phyloP scores from a whole-genome alignment of 2,329 filamentous ascomycete genomes.

The Alternaria arborescens region DNA sequence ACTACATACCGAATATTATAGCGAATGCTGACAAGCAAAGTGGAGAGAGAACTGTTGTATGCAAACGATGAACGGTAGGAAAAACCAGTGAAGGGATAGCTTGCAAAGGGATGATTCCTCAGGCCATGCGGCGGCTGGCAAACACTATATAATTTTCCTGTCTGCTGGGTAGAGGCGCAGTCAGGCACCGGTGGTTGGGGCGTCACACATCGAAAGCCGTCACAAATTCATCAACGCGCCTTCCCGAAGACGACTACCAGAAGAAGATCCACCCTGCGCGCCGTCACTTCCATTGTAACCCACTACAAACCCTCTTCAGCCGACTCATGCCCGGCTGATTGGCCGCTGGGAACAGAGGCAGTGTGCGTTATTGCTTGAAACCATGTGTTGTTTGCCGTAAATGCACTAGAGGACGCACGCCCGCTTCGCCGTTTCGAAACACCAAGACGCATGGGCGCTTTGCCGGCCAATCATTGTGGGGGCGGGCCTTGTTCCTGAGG shows the following conservation, averaged over 20 bases:
- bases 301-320: constrained; percentile 1
- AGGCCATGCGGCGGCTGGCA: constrained; percentile 13
- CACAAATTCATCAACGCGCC: constrained; percentile 4
- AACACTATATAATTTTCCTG: constrained; percentile 24
- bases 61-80: background rate
- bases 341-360: constrained; percentile 5
- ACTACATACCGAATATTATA: constrained; percentile 14
- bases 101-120: constrained; percentile 1
- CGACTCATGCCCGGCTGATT: constrained; percentile 8
- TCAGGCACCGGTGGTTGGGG: constrained; percentile 21
- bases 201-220: constrained; percentile 14
- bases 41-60: background rate
- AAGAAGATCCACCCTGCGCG: constrained; percentile 8
- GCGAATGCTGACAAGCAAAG: constrained; percentile 3
- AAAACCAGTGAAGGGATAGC: constrained; percentile 5
- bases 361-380: constrained; percentile 17
- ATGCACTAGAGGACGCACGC: constrained; percentile 10
- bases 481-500: constrained; percentile 18
- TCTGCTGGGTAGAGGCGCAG: constrained; percentile 21
- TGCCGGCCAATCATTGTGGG: constrained; percentile 26
- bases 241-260: background rate
- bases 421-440: constrained; percentile 33
- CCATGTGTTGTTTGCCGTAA: constrained; percentile 21
- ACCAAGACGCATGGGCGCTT: constrained; percentile 22
- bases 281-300: background rate